These are phyloP conservation scores for Podospora didyma DNA, from an alignment of 495 filamentous ascomycete species.

Conservation along the genomic window DNA sequence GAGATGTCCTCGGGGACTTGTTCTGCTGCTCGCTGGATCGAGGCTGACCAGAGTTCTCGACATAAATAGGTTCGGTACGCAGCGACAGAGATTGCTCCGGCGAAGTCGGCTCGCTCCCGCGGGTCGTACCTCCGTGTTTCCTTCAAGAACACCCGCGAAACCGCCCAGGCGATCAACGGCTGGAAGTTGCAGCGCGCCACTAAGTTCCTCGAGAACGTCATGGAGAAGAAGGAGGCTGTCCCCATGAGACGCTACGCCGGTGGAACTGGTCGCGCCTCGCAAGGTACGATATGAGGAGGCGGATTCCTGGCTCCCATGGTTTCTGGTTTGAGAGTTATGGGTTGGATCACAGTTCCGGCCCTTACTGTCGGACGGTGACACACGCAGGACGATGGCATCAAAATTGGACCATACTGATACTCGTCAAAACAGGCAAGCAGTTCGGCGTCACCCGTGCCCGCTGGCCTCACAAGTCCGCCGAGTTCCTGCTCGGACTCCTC, in stretches of 20 bases:
- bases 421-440: slow-evolving; percentile 74
- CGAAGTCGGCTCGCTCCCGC: slow-evolving; percentile 93
- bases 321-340: background rate
- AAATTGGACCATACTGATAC: slow-evolving; percentile 22
- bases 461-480: slow-evolving; percentile 98
- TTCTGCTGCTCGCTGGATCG: slow-evolving; percentile 1
- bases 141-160: slow-evolving; percentile 99
- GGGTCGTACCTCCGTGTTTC: slow-evolving; percentile 98
- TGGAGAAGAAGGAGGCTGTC: slow-evolving; percentile 90
- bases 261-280: slow-evolving; percentile 85
- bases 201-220: slow-evolving; percentile 93
- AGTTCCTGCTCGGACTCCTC: slow-evolving; percentile 94
- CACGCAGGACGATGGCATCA: background rate
- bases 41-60: slow-evolving; percentile 33
- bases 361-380: background rate
- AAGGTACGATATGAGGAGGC: slow-evolving; percentile 67
- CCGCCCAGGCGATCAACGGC: slow-evolving; percentile 96
- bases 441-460: slow-evolving; percentile 95
- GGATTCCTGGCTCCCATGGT: background rate
- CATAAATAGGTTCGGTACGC: slow-evolving; percentile 89
- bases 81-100: slow-evolving; percentile 77
- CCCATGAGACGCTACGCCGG: slow-evolving; percentile 96
- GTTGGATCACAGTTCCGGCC: background rate
- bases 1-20: background rate
- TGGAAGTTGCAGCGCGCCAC: slow-evolving; percentile 96